These are phyloP conservation scores for Mycena filopes DNA, from an alignment of 768 basidiomycete species.

Conservation along the genomic window DNA sequence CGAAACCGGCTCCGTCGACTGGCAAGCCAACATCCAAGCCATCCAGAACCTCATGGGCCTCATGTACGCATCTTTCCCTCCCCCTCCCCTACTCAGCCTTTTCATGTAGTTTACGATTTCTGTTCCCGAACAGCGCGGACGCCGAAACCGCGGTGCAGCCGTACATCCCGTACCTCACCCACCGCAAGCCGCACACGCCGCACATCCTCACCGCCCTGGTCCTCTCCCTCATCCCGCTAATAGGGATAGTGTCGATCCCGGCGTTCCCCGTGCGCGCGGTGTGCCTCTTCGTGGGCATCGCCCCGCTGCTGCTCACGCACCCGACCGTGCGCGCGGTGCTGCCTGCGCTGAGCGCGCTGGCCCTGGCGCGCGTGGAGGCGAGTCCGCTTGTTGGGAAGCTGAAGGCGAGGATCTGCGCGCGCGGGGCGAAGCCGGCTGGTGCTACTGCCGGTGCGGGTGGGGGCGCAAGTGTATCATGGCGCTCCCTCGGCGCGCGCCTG, in stretches of 20 bases:
- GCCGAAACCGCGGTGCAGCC: slow-evolving; percentile 64
- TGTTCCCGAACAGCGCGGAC: too few relatives aligned
- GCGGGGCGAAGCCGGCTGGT: too few relatives aligned
- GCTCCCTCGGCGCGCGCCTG: slow-evolving; percentile 48
- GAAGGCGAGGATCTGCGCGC: slow-evolving; percentile 3
- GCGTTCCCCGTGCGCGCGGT: slow-evolving; percentile 59
- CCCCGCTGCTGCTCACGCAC: slow-evolving; percentile 64
- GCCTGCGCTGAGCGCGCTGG: slow-evolving; percentile 36
- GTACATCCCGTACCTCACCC: slow-evolving; percentile 58
- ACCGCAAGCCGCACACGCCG: slow-evolving; percentile 61
- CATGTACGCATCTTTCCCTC: slow-evolving; percentile 60
- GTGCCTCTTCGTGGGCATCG: slow-evolving; percentile 59
- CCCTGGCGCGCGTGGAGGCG: slow-evolving; percentile 1
- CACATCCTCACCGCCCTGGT: slow-evolving; percentile 62
- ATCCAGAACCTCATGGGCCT: slow-evolving; percentile 93
- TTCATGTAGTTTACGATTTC: too few relatives aligned
- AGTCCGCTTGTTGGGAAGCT: slow-evolving; percentile 8
- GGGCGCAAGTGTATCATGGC: slow-evolving; percentile 7
- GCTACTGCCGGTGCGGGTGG: too few relatives aligned
- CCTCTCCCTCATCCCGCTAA: slow-evolving; percentile 61
- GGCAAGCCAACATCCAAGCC: slow-evolving; percentile 88
- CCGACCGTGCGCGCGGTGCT: slow-evolving; percentile 51
- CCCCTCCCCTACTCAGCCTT: slow-evolving; percentile 1
- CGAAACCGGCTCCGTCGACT: slow-evolving; percentile 70
- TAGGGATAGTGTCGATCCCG: slow-evolving; percentile 56